phyloP scores from a whole-genome alignment of 768 basidiomycete genomes.

The Terana coerulea region DNA sequence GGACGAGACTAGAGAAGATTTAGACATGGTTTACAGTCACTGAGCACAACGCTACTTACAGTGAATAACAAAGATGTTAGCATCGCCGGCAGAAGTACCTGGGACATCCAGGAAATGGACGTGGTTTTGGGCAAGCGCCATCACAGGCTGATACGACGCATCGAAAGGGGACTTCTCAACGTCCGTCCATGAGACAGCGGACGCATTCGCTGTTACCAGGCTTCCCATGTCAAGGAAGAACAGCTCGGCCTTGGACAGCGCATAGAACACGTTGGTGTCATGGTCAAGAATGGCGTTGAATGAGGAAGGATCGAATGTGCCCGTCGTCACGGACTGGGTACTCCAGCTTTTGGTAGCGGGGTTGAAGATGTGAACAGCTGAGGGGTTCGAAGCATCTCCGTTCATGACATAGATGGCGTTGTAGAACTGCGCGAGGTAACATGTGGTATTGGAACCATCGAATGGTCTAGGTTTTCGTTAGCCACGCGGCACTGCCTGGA shows the following conservation, averaged over 20 bases:
- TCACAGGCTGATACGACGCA: slow-evolving; percentile 59
- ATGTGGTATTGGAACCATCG: slow-evolving; percentile 56
- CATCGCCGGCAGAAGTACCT: slow-evolving; percentile 59
- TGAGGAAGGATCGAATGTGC: slow-evolving; percentile 56
- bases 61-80: slow-evolving; percentile 83
- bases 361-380: slow-evolving; percentile 78
- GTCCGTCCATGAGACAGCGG: slow-evolving; percentile 59
- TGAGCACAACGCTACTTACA: slow-evolving; percentile 43
- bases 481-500: not conserved
- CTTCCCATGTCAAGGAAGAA: slow-evolving; percentile 68
- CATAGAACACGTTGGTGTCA: slow-evolving; percentile 90
- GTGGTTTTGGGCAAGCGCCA: slow-evolving; percentile 85
- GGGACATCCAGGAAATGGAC: slow-evolving; percentile 79
- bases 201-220: slow-evolving; percentile 56
- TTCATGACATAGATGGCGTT: slow-evolving; percentile 86
- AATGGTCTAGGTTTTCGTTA: slow-evolving; percentile 47
- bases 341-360: slow-evolving; percentile 73
- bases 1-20: slow-evolving; percentile 51
- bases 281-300: slow-evolving; percentile 83
- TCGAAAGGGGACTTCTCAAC: slow-evolving; percentile 53
- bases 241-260: slow-evolving; percentile 59
- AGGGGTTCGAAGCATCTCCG: slow-evolving; percentile 66
- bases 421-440: slow-evolving; percentile 75
- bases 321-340: slow-evolving; percentile 55
- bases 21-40: not conserved